Conservation (phyloP, 2,329 filamentous ascomycete species). For the Dothideomycetes sp. region DNA sequence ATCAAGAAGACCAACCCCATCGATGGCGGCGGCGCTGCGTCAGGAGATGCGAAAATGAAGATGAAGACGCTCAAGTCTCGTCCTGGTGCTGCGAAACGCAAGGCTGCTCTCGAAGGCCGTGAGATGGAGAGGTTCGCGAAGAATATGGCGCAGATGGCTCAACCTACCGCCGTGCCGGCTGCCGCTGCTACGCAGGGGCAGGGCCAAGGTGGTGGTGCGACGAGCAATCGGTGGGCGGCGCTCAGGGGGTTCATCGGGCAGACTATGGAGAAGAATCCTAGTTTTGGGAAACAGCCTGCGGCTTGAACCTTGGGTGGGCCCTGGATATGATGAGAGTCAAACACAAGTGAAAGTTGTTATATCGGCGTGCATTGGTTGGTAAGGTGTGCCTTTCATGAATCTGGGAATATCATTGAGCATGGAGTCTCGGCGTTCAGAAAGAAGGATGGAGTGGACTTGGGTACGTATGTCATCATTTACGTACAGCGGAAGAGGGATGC, state of each 20-base stretch:
- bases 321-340: too few species aligned
- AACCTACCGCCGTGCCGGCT: conserved; percentile 13
- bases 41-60: conserved; percentile 51
- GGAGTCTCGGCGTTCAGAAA: too few species aligned
- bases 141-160: conserved; percentile 64
- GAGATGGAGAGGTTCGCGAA: conserved; percentile 77
- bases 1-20: conserved; percentile 10
- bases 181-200: conserved; percentile 22
- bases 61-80: conserved; percentile 64
- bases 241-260: conserved; percentile 72
- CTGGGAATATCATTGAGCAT: too few species aligned
- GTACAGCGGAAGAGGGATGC: too few species aligned
- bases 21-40: conserved; percentile 11
- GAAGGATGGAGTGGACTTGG: too few species aligned
- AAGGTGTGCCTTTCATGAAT: too few species aligned
- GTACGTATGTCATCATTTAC: too few species aligned
- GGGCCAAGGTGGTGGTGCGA: conserved; percentile 13
- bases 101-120: conserved; percentile 64
- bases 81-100: conserved; percentile 72
- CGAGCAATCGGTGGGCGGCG: conserved; percentile 63
- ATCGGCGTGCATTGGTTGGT: too few species aligned
- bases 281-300: conserved; percentile 44
- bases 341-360: too few species aligned
- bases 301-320: too few species aligned
- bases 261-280: conserved; percentile 81